phyloP scores from a whole-genome alignment of 805 yeast species.

The Starmera amethionina region DNA sequence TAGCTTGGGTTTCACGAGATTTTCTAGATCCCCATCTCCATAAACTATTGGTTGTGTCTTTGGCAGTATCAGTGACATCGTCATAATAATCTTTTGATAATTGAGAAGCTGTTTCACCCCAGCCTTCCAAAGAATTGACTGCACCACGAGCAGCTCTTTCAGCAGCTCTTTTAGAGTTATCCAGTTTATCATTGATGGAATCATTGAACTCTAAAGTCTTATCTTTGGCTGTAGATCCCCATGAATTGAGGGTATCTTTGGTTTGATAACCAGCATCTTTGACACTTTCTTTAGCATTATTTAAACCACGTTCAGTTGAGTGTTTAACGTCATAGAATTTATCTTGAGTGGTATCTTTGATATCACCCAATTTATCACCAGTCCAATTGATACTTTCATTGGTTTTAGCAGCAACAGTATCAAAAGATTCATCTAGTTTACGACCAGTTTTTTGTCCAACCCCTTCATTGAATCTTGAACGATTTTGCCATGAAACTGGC shows the following conservation, averaged over 20 bases:
- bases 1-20: constrained; percentile 5
- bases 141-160: constrained; percentile 22
- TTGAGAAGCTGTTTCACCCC: constrained; percentile 35
- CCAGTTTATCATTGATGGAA: constrained; percentile 5
- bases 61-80: constrained; percentile 5
- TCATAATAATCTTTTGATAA: constrained; percentile 17
- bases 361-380: constrained; percentile 7
- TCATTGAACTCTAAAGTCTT: constrained; percentile 2
- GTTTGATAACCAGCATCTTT: constrained; percentile 1
- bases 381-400: constrained; percentile 12
- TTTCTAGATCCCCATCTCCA: constrained; percentile 12
- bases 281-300: constrained; percentile 4
- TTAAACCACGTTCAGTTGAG: constrained; percentile 9
- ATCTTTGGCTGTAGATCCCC: constrained; percentile 2
- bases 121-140: constrained; percentile 28
- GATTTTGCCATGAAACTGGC: constrained; percentile 1
- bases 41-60: constrained; percentile 5
- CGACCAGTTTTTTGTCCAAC: constrained; percentile 16
- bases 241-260: background rate
- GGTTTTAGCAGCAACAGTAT: constrained; percentile 7
- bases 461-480: constrained; percentile 5
- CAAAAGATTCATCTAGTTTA: constrained; percentile 15
- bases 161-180: constrained; percentile 1
- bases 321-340: constrained; percentile 9
- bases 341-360: constrained; percentile 7